These are phyloP conservation scores for Phytophthora pistaciae DNA, from an alignment of 352 stramenopile species.

Conservation along the genomic window DNA sequence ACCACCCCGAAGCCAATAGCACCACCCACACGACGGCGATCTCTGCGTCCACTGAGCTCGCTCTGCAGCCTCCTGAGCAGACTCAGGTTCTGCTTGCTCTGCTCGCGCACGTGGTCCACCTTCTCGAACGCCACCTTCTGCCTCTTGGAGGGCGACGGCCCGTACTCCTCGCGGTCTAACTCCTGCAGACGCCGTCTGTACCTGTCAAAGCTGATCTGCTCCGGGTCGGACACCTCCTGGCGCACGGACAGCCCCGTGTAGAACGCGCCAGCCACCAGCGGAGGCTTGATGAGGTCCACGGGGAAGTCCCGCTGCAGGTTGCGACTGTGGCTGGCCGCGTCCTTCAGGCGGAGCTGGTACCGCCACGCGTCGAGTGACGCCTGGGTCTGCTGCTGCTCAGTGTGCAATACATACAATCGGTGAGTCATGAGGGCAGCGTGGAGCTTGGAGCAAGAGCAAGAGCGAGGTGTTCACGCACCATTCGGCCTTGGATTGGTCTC, in stretches of 20 bases:
- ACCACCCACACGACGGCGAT: neutral
- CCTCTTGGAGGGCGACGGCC: constrained; percentile 34
- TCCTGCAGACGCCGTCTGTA: constrained; percentile 54
- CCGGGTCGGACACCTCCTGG: constrained; percentile 22
- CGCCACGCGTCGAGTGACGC: constrained; percentile 51
- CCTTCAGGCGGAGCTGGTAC: constrained; percentile 56
- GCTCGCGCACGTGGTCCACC: constrained; percentile 44
- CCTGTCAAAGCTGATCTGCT: constrained; percentile 44
- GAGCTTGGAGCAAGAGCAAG: neutral
- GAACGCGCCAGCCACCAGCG: constrained; percentile 1
- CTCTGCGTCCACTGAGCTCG: constrained; percentile 32
- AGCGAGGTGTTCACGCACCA: constrained; percentile 24
- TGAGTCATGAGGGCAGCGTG: constrained; percentile 6
- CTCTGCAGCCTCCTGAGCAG: constrained; percentile 47
- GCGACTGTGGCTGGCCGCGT: constrained; percentile 62
- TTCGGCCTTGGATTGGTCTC: constrained; percentile 10
- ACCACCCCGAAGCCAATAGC: constrained; percentile 1
- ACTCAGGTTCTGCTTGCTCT: constrained; percentile 45
- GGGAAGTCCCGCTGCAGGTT: constrained; percentile 54
- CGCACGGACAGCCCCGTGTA: constrained; percentile 27
- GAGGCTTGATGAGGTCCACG: constrained; percentile 43
- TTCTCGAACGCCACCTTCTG: constrained; percentile 40
- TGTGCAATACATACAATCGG: neutral
- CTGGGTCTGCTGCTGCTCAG: constrained; percentile 51
- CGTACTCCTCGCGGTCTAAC: constrained; percentile 59